Percentiles rank a stretch among this genome's conserved stretches.
Conservation (phyloP, 148 eudicot species). For the Camellia granthamiana region DNA sequence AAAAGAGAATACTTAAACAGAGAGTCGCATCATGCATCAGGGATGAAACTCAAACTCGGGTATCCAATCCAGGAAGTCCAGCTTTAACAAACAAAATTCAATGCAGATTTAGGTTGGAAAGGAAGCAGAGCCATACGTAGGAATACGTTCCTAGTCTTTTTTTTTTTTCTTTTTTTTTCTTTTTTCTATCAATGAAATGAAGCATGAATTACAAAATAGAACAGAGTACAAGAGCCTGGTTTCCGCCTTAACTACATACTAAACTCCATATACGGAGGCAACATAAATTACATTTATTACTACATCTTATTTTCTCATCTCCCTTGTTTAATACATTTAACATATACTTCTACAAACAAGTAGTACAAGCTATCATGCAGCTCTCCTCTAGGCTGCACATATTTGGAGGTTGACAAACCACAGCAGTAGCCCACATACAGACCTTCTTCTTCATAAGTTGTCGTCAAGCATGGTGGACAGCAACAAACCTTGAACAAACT, state of each 20-base stretch:
- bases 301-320: constrained; percentile 24
- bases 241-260: constrained; percentile 6
- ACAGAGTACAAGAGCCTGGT: constrained; percentile 12
- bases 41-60: too few relatives aligned
- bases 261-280: constrained; percentile 12
- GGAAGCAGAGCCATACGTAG: not conserved
- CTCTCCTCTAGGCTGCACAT: constrained; percentile 14
- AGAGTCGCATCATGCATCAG: too few relatives aligned
- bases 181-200: constrained; percentile 7
- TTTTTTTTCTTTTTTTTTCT: too few relatives aligned
- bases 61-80: too few relatives aligned
- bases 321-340: constrained; percentile 29
- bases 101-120: not conserved
- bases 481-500: constrained; percentile 69
- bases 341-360: constrained; percentile 27
- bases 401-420: not conserved
- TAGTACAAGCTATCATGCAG: not conserved
- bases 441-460: constrained; percentile 46
- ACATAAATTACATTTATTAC: constrained; percentile 42
- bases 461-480: constrained; percentile 66
- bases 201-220: constrained; percentile 16
- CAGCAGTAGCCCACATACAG: not conserved
- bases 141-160: not conserved
- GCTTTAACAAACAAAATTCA: not conserved
- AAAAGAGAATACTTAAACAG: too few relatives aligned